Conservation (phyloP, 345 rosid species). For the Gossypium bickii region DNA sequence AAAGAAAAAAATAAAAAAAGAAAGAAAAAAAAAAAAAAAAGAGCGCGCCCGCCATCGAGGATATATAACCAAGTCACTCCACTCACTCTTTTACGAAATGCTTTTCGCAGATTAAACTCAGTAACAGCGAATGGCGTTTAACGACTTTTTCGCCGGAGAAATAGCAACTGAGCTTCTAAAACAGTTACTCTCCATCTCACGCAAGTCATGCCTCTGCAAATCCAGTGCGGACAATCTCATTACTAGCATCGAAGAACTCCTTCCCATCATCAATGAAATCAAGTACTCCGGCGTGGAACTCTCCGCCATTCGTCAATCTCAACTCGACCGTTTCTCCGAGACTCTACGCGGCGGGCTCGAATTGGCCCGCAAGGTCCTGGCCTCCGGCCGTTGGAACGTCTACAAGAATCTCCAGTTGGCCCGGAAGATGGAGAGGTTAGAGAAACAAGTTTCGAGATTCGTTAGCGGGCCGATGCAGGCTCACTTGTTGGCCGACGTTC, state of each 20-base stretch:
- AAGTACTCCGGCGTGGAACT: slow-evolving; percentile 80
- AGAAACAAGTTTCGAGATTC: slow-evolving; percentile 43
- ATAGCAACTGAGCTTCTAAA: slow-evolving; percentile 59
- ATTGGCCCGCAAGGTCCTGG: slow-evolving; percentile 39
- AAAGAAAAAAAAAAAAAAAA: too few species aligned
- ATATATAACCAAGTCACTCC: neutral
- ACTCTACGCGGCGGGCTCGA: slow-evolving; percentile 43
- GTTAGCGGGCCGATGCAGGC: slow-evolving; percentile 38
- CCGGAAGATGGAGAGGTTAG: slow-evolving; percentile 63
- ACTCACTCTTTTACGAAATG: neutral
- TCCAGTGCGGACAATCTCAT: slow-evolving; percentile 40
- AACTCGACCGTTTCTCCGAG: slow-evolving; percentile 47
- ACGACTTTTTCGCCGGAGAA: slow-evolving; percentile 69
- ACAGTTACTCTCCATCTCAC: slow-evolving; percentile 29
- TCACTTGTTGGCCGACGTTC: slow-evolving; percentile 63
- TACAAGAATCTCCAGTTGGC: slow-evolving; percentile 41
- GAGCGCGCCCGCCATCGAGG: slow-evolving; percentile 9
- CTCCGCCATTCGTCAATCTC: slow-evolving; percentile 54
- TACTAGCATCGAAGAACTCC: slow-evolving; percentile 24
- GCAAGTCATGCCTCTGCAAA: slow-evolving; percentile 42
- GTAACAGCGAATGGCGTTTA: slow-evolving; percentile 35
- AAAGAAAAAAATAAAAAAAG: neutral
- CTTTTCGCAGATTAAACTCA: neutral
- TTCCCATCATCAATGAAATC: slow-evolving; percentile 57
- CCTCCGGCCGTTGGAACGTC: slow-evolving; percentile 61